A percentile compares a stretch with the other conserved stretches of the same genome.
phyloP scores from a whole-genome alignment of 2,329 filamentous ascomycete genomes.

The Botrytis pseudocinerea region DNA sequence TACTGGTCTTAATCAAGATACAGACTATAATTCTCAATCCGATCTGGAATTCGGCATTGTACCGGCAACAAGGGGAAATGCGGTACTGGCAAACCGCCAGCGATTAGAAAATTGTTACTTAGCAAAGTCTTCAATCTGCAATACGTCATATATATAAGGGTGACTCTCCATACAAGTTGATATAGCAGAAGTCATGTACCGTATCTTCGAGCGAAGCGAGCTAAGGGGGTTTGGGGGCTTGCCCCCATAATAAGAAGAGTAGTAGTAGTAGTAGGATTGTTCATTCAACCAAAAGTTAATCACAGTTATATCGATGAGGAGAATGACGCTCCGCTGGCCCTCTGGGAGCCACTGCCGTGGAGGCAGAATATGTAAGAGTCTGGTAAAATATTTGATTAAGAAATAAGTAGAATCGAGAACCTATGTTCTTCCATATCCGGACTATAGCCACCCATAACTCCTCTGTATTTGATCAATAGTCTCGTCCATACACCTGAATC shows the following conservation, averaged over 20 bases:
- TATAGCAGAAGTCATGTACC: not conserved
- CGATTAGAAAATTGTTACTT: no score
- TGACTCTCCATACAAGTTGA: not conserved
- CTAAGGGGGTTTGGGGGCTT: constrained; percentile 3
- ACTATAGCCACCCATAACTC: not conserved
- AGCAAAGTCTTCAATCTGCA: no score
- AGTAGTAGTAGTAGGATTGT: not conserved
- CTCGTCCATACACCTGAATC: not conserved
- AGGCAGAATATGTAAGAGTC: not conserved
- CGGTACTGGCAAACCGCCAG: no score
- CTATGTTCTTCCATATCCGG: not conserved
- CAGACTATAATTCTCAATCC: no score
- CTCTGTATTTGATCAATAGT: not conserved
- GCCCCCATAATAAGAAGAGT: not conserved
- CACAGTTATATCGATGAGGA: not conserved
- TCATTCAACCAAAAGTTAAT: not conserved
- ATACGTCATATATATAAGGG: not conserved
- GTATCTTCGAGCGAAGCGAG: not conserved
- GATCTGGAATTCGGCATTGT: no score
- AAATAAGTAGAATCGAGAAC: not conserved
- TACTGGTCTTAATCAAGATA: no score
- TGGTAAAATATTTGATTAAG: not conserved
- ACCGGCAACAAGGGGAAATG: no score
- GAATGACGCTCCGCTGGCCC: not conserved
- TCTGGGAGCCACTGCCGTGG: not conserved